Base-by-base conservation (phyloP, 306 rosid genomes). In the Cicer yamashitae region DNA sequence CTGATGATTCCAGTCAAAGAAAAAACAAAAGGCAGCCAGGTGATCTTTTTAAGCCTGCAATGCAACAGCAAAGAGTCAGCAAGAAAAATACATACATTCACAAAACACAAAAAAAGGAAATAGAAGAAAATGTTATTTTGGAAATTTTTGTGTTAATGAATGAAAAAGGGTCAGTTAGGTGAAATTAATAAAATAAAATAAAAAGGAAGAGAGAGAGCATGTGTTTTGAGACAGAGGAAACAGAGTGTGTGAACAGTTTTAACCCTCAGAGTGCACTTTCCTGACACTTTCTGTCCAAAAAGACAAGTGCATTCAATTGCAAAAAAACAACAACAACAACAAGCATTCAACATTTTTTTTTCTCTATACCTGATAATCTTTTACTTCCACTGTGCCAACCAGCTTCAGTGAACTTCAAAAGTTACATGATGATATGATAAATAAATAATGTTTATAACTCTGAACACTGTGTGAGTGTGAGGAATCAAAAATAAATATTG, bases 201-300 rank as follows among this genome's bases (percentile, higher is more conserved):
- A 25, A 60, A 76, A 74, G 45, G 79, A 86, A 81, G 82, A 65
- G 73, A 67, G 44, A 62, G 45, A 78, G 90, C 96, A 86, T 82
- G 91, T 89, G 96, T 89, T 82, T 46, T 86, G 88, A 82, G 86
- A 74, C 93, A 88, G 89, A 74, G 84, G 84, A 9, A 83, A 74
- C 88, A 83, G 88, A 30, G 9, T 65, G 67, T 85, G 85, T 71
- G 79, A 85, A 89, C 87, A 89, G 86, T 83, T 78, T 73, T 81
- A 82, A 78, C 86, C 86, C 88, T 86, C 84, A 84, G 87, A 82
- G 88, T 86, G 96, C 96, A 87, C 85, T 87, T 84, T 82, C 79
- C 92, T 88, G 92, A 84, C 89, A 77, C 43, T 41, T 9, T 12
- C 85, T 85, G 88, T 80, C 22, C 71, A 81, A 47, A 54, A 74